Evolutionary conservation across 371 early-diverging fungal species (phyloP), one percentile per base, ranked within the genome.

Genomic region (Fennellomyces sp.): DNA sequence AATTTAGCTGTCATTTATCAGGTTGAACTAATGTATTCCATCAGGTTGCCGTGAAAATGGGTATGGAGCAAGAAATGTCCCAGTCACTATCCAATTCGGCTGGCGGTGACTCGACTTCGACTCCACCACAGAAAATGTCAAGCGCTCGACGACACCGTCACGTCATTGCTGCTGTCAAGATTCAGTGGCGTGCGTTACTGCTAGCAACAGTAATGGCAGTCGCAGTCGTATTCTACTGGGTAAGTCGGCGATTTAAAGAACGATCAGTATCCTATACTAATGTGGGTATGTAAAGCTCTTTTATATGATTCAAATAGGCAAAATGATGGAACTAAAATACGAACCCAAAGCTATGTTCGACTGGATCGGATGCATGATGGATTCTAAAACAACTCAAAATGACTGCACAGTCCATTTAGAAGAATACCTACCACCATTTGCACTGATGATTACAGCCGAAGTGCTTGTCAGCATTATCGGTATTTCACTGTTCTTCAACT

Each of bases 151-250:
- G 73, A 6, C 82, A 78, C 36, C 70, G 82, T 23, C 87, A 89
- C 55, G 81, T 85, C 29, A 63, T 85, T 60, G 75, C 76, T 56
- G 84, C 86, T 17, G 81, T 87, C 42, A 78, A 80, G 35, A 81
- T 89, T 49, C 87, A 89, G 63, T 89, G 89, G 89, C 75, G 89
- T 31, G 83, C 89, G 0, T 70, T 86, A 6, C 49, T 86, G 27
- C 69, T 89, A 39, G 87, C 86, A 15, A 42, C 83, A 29, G 67
- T 75, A 7, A 75, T 84, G 12, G 50, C 78, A n/a, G 63, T 72
- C 23, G 70, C 80, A 2, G 81, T 83, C 17, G 64, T 78, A 25
- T 73, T 82, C 60, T 83, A 82, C 62, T 82, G 82, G 83, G 78
- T 78, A 70, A 12, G 31, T 50, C 68, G 72, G 2, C 68, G 65